These are phyloP conservation scores for Hypholoma sublateritium DNA, from an alignment of 768 basidiomycete genomes.

Conservation along the genomic window DNA sequence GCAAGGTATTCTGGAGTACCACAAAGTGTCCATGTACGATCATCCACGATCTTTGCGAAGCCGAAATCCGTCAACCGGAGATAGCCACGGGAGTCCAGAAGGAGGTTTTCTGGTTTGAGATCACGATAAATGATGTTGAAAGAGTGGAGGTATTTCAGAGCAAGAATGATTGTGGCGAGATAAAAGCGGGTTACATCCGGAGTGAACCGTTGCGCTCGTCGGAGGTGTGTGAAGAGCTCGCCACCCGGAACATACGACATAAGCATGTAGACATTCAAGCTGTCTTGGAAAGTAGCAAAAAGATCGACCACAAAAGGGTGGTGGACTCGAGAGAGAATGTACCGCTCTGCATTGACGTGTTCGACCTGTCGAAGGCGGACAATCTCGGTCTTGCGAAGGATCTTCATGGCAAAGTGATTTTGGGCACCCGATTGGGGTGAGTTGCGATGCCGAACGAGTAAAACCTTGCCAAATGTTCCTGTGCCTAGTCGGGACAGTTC, in stretches of 20 bases:
- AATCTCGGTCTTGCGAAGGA: slow-evolving; percentile 82
- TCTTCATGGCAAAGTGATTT: slow-evolving; percentile 84
- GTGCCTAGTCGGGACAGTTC: slow-evolving; percentile 57
- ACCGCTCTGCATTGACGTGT: slow-evolving; percentile 95
- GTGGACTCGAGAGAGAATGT: slow-evolving; percentile 86
- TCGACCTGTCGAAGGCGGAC: slow-evolving; percentile 93
- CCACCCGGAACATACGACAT: slow-evolving; percentile 96
- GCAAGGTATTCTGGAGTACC: slow-evolving; percentile 97
- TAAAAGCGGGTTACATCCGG: slow-evolving; percentile 99
- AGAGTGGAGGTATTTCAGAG: slow-evolving; percentile 90
- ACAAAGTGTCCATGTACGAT: slow-evolving; percentile 97
- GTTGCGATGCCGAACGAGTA: slow-evolving; percentile 78
- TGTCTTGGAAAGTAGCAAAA: slow-evolving; percentile 94
- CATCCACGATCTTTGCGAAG: slow-evolving; percentile 96
- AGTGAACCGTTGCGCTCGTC: slow-evolving; percentile 91
- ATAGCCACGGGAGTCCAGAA: slow-evolving; percentile 91
- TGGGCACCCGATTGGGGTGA: slow-evolving; percentile 48
- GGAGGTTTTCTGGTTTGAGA: slow-evolving; percentile 97
- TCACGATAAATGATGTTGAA: slow-evolving; percentile 99
- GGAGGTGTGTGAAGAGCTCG: slow-evolving; percentile 95
- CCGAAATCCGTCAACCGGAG: slow-evolving; percentile 97
- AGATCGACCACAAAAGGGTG: slow-evolving; percentile 98
- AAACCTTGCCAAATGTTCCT: slow-evolving; percentile 93
- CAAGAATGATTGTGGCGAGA: slow-evolving; percentile 93
- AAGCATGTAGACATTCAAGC: slow-evolving; percentile 96